Base-by-base conservation (phyloP, 257 asterid genomes). In the Primulina eburnea region DNA sequence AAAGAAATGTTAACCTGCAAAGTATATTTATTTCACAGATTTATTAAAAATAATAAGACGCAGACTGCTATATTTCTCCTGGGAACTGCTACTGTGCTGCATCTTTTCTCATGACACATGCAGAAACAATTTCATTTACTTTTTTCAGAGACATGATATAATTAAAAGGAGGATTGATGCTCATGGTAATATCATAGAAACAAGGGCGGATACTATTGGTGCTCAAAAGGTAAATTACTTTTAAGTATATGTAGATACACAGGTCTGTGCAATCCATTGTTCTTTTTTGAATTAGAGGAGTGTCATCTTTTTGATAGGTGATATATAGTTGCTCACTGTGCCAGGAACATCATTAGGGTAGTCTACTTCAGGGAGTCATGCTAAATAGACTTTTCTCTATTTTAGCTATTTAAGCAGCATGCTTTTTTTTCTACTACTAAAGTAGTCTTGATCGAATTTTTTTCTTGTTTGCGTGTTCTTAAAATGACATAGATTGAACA, bases 151-250 rank as follows among this genome's bases (percentile, higher is more conserved):
- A 77, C 99, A 94, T 85, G 97, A 94, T 80, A 91, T 94, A 67
- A 88, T 79, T 79, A 94, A 94, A 87, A 94, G 82, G 83, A 87
- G 99, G 83, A 86, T 94, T 38, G 97, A 94, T 85, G 83, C 77
- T 70, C 85, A 79, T 76, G 97, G 99, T 70, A 94, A 89, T 86
- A 90, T 88, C 43, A 94, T 94, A 70, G 99, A 87, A 72, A 85
- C 92, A 81, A 85, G 96, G 79, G 81, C 89, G 77, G 97, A 91
- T 64, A 95, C 97, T 52, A 94, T 94, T 74, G 99, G 97, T 64
- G 71, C 82, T 72, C 88, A 96, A 61, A 84, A 89, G 97, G 99
- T 90, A 62, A 28, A 57, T 78, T 59, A 53, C 60, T 65, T 50
- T 29, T 73, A 43, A 55, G 33, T 28, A 55, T 28, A 28, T 28